phyloP scores from a whole-genome alignment of 305 asterid genomes.

The Fraxinus platypoda region DNA sequence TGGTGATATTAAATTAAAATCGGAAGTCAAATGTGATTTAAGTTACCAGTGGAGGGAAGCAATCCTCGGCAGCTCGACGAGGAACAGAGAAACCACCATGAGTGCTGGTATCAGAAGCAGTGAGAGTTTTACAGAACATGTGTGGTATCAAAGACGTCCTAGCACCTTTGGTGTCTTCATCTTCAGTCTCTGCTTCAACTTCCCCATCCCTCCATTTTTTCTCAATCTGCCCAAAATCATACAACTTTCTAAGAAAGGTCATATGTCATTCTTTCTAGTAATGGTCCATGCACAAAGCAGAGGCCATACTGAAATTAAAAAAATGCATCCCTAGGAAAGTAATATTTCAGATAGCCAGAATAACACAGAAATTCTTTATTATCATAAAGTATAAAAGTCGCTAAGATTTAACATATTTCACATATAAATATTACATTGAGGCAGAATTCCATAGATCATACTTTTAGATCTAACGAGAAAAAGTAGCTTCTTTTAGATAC shows the following conservation, averaged over 20 bases:
- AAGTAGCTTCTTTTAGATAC: constrained; percentile 17
- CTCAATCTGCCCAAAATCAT: constrained; percentile 57
- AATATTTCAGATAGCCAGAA: neutral
- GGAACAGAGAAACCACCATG: constrained; percentile 99
- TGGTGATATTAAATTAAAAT: neutral
- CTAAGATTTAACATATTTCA: neutral
- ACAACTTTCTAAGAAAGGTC: constrained; percentile 1
- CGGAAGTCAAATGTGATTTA: neutral
- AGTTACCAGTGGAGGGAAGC: constrained; percentile 94
- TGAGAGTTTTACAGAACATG: constrained; percentile 97
- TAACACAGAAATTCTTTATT: neutral
- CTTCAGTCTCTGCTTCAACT: constrained; percentile 52
- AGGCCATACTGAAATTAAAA: neutral
- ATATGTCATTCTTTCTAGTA: neutral
- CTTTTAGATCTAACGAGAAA: constrained; percentile 22
- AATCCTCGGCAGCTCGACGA: constrained; percentile 99
- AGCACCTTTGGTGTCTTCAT: constrained; percentile 56
- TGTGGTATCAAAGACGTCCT: constrained; percentile 75
- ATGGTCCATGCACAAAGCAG: neutral
- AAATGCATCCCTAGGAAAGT: neutral
- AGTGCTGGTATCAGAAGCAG: constrained; percentile 99
- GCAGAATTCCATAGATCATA: constrained; percentile 9
- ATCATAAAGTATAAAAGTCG: neutral
- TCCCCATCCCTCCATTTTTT: constrained; percentile 75
- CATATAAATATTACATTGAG: constrained; percentile 1